Base-by-base conservation (phyloP, 2,329 filamentous ascomycete genomes). In the Didymella segeticola region DNA sequence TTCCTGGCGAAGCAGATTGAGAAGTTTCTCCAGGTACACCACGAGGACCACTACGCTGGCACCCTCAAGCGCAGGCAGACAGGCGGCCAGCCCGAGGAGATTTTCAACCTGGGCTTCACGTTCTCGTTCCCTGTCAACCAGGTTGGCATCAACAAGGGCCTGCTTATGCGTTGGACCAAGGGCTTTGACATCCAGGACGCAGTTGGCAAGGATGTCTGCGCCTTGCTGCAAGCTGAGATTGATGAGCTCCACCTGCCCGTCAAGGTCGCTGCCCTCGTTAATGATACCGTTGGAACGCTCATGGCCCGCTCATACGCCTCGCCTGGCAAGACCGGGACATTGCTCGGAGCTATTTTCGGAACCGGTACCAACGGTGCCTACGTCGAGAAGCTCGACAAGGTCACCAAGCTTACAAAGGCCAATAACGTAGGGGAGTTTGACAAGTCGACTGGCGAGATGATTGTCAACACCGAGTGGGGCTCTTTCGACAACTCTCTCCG, bases 321-420 rank as follows among this genome's bases (percentile, higher is more conserved):
- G 14, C 91, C 90, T 5, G 91, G 91, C 57, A 92, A 93, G 81
- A 89, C 89, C 1, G 87, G 89, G 39, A 93, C 95, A 4, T 80
- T 98, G 9, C 80, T 99, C n/a, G 95, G 95, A 47, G 93, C 92
- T 59, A 99, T 99, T 68, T 99, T 99, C 67, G 93, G 93, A 64
- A 99, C 93, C 2, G 93, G 93, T 60, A 98, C 93, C 71, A 99
- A 99, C 73, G 95, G 95, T 47, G 95, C 95, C 1, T 99, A 98
- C 74, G 89, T 98, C 33, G 95, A 99, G 82, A 96, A 96, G 80
- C 80, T 96, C 15, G 78, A 83, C 66, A 93, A 91, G 63, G 85
- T 98, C 69, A 91, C 87, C 71, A 99, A 98, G 80, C 79, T 88
- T 67, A 76, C 78, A 38, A 62, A 75, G 47, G 68, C 73, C 36